phyloP scores from a whole-genome alignment of 352 stramenopile genomes.

The Phytophthora brassicae region DNA sequence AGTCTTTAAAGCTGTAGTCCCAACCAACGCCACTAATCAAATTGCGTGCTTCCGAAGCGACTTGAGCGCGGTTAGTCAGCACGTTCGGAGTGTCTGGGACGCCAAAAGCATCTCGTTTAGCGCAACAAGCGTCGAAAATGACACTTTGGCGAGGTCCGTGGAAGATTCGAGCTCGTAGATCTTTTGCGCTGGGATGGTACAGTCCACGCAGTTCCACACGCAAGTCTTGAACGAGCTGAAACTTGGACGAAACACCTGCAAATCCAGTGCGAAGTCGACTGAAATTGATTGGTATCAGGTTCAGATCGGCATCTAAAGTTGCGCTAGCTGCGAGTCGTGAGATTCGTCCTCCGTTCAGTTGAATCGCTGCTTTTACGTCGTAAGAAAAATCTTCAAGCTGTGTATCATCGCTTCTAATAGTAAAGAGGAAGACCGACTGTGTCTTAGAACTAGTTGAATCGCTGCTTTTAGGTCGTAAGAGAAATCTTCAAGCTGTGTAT shows the following conservation, averaged over 20 bases:
- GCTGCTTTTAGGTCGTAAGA: too few relatives aligned
- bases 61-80: slow-evolving; percentile 48
- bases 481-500: too few relatives aligned
- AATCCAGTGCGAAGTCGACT: slow-evolving; percentile 26
- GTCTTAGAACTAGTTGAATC: slow-evolving; percentile 45
- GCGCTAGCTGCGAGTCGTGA: slow-evolving; percentile 35
- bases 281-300: slow-evolving; percentile 29
- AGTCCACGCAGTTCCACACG: slow-evolving; percentile 56
- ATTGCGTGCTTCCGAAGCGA: slow-evolving; percentile 42
- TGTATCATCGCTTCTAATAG: slow-evolving; percentile 20
- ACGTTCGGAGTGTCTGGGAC: slow-evolving; percentile 35
- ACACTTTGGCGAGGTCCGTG: slow-evolving; percentile 44
- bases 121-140: slow-evolving; percentile 54
- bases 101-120: slow-evolving; percentile 42
- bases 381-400: slow-evolving; percentile 52
- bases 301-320: slow-evolving; percentile 43
- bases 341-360: slow-evolving; percentile 61
- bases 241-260: slow-evolving; percentile 53
- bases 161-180: slow-evolving; percentile 52
- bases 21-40: slow-evolving; percentile 64
- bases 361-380: slow-evolving; percentile 36
- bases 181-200: slow-evolving; percentile 64
- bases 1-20: slow-evolving; percentile 75
- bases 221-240: slow-evolving; percentile 55
- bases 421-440: slow-evolving; percentile 57